A percentile compares a stretch with the other conserved stretches of the same genome.
Evolutionary conservation across 208 protist species (phyloP).

Genomic region (Willaertia magna): DNA sequence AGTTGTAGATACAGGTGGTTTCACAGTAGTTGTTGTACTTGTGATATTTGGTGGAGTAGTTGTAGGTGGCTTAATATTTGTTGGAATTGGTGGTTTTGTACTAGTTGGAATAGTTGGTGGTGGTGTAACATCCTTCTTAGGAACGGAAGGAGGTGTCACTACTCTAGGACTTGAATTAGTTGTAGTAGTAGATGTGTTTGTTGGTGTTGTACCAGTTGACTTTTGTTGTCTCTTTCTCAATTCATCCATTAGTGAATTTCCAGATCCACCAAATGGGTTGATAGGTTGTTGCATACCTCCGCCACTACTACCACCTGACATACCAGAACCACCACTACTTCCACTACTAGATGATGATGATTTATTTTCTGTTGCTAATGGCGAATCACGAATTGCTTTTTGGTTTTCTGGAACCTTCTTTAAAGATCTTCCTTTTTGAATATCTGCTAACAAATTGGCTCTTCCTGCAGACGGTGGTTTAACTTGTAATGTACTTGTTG

Average conservation of each 20-base stretch:
- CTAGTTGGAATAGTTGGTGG: neutral
- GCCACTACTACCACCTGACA: neutral
- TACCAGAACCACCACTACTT: neutral
- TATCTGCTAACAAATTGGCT: neutral
- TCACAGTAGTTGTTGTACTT: neutral
- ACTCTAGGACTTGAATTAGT: neutral
- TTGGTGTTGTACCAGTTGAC: neutral
- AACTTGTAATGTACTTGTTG: neutral
- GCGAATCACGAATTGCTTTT: neutral
- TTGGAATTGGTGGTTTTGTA: neutral
- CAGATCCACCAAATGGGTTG: neutral
- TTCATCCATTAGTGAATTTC: constrained; percentile 7
- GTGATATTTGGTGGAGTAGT: neutral
- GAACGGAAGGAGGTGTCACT: neutral
- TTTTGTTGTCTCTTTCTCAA: neutral
- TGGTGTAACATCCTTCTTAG: neutral
- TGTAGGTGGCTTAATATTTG: neutral
- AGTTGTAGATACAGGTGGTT: neutral
- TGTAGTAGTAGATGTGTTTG: neutral
- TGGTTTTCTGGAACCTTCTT: neutral
- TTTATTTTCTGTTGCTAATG: neutral
- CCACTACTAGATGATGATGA: too few relatives aligned
- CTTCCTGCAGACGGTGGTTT: neutral
- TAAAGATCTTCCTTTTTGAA: neutral
- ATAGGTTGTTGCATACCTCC: too few relatives aligned